Percentiles rank a stretch among this genome's conserved stretches.
These are phyloP conservation scores for Narthecium ossifragum DNA, from an alignment of 106 monocot genomes.

Conservation along the genomic window DNA sequence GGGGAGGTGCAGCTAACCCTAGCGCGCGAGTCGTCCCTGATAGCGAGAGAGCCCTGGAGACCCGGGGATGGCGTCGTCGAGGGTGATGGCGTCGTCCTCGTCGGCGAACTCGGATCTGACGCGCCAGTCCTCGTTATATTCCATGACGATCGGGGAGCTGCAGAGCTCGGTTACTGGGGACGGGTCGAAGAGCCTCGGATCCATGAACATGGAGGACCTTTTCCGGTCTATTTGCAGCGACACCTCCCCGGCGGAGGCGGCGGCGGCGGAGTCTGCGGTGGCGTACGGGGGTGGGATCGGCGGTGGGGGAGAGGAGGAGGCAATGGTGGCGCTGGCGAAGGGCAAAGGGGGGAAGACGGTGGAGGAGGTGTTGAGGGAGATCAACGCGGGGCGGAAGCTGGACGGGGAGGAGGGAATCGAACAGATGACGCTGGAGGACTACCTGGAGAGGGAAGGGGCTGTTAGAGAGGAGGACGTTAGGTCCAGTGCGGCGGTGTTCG, in stretches of 20 bases:
- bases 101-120: constrained; percentile 20
- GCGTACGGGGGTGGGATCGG: constrained; percentile 7
- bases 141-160: no score
- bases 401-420: constrained; percentile 7
- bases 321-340: constrained; percentile 42
- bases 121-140: constrained; percentile 18
- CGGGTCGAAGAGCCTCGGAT: constrained; percentile 25
- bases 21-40: no score
- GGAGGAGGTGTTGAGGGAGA: constrained; percentile 22
- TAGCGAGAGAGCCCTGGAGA: not conserved
- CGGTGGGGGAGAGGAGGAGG: constrained; percentile 15
- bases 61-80: constrained; percentile 35
- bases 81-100: constrained; percentile 46
- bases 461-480: constrained; percentile 24
- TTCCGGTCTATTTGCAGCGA: constrained; percentile 33
- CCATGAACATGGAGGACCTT: constrained; percentile 59
- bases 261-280: not conserved
- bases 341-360: not conserved
- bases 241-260: not conserved
- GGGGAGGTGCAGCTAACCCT: no score
- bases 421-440: constrained; percentile 52
- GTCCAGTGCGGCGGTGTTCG: constrained; percentile 2
- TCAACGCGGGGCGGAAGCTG: constrained; percentile 10
- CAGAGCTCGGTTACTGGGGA: constrained; percentile 13
- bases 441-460: constrained; percentile 26